Conservation (phyloP, 2,329 filamentous ascomycete species). For the Apiospora aurea region DNA sequence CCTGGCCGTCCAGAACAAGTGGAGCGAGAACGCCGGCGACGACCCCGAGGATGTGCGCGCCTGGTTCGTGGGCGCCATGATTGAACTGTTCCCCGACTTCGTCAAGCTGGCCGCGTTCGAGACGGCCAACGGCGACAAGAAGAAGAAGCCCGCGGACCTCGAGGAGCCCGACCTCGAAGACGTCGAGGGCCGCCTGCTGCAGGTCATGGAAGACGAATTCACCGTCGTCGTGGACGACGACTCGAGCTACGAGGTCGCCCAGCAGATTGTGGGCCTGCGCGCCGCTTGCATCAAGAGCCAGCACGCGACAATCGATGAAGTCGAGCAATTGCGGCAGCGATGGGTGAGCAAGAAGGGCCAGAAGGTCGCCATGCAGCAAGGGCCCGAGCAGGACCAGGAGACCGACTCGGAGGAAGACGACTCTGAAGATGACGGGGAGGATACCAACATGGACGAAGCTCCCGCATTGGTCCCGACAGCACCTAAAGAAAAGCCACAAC, state of each 20-base stretch:
- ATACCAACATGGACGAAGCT: slow-evolving; percentile 75
- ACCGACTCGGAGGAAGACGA: slow-evolving; percentile 64
- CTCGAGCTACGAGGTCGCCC: slow-evolving; percentile 76
- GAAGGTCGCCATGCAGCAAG: slow-evolving; percentile 53
- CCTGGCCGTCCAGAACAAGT: slow-evolving; percentile 84
- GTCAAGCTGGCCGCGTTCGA: slow-evolving; percentile 45
- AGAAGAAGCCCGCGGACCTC: slow-evolving; percentile 32
- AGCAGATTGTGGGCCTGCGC: slow-evolving; percentile 73
- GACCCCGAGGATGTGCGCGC: slow-evolving; percentile 77
- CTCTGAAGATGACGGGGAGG: slow-evolving; percentile 64
- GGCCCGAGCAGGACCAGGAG: slow-evolving; percentile 41
- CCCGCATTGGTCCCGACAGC: slow-evolving; percentile 49
- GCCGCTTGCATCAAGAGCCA: slow-evolving; percentile 70
- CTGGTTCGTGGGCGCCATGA: slow-evolving; percentile 91
- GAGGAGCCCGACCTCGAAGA: slow-evolving; percentile 75
- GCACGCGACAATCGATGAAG: slow-evolving; percentile 56
- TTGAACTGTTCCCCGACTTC: slow-evolving; percentile 80
- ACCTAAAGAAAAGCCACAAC: slow-evolving; percentile 69
- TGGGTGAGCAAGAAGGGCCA: slow-evolving; percentile 69
- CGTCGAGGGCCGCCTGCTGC: slow-evolving; percentile 82
- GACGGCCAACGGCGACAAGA: slow-evolving; percentile 33
- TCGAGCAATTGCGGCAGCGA: slow-evolving; percentile 67
- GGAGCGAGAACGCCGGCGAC: slow-evolving; percentile 81
- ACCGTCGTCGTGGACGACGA: slow-evolving; percentile 93
- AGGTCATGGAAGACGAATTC: slow-evolving; percentile 96